Conservation (phyloP, 495 filamentous ascomycete genomes). For the Gamarada debralockiae region DNA sequence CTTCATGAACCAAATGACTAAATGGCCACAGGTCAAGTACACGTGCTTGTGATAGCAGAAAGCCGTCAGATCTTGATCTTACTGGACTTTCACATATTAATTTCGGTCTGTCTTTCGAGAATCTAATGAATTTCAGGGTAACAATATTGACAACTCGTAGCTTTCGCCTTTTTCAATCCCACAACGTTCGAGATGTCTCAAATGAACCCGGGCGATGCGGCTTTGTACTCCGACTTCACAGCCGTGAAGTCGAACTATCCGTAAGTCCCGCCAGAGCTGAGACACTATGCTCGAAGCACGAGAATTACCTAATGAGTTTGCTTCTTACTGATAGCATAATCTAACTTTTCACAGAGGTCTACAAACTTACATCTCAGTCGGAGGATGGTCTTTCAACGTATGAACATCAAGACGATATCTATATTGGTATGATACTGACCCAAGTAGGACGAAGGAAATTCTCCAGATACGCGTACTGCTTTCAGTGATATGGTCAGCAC, state of each 20-base stretch:
- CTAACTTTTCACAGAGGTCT: constrained; percentile 25
- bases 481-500: constrained; percentile 31
- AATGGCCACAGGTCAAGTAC: constrained; percentile 7
- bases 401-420: background rate
- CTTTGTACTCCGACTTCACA: constrained; percentile 6
- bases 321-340: no score
- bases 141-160: constrained; percentile 2
- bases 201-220: constrained; percentile 2
- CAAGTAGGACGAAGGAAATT: constrained; percentile 2
- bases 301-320: background rate
- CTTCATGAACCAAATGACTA: background rate
- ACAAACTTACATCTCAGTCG: constrained; percentile 35
- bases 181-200: constrained; percentile 10
- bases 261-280: background rate
- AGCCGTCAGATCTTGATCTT: constrained; percentile 5
- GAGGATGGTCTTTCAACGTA: constrained; percentile 41
- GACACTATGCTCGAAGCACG: no score
- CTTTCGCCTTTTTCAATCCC: constrained; percentile 18
- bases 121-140: background rate
- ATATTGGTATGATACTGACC: background rate
- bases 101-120: constrained; percentile 21
- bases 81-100: constrained; percentile 20
- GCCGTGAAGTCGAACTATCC: constrained; percentile 7
- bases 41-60: constrained; percentile 2
- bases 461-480: constrained; percentile 17